Conservation (phyloP, 768 basidiomycete species). For the Lactarius hengduanensis region DNA sequence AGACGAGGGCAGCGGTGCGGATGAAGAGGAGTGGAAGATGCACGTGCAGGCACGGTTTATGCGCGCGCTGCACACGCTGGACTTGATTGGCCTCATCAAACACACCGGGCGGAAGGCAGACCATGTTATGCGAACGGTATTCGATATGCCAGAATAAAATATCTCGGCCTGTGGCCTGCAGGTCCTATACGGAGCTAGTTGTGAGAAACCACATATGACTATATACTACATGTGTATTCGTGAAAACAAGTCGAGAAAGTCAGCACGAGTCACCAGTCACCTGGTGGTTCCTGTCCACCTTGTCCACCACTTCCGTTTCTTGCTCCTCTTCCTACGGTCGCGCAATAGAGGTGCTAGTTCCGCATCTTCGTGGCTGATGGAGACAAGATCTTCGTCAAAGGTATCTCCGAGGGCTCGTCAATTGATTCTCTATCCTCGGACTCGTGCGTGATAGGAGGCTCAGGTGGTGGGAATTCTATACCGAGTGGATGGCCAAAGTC, state of each 20-base stretch:
- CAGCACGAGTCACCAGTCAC: background rate
- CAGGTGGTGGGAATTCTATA: conserved; percentile 23
- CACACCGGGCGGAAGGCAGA: conserved; percentile 77
- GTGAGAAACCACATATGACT: background rate
- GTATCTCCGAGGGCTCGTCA: conserved; percentile 27
- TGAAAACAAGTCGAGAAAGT: background rate
- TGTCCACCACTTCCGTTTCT: conserved; percentile 14
- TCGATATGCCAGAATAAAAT: conserved; percentile 44
- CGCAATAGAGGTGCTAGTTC: conserved; percentile 14
- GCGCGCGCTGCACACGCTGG: conserved; percentile 76
- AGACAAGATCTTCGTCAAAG: conserved; percentile 26
- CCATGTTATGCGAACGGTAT: conserved; percentile 68
- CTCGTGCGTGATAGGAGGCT: conserved; percentile 16
- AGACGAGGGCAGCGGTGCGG: conserved; percentile 34
- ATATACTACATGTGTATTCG: background rate
- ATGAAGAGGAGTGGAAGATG: conserved; percentile 54
- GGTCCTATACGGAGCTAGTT: background rate
- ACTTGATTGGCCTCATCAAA: conserved; percentile 76
- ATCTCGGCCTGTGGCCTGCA: background rate
- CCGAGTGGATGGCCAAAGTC: conserved; percentile 75
- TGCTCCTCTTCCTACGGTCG: conserved; percentile 15
- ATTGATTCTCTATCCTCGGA: conserved; percentile 26
- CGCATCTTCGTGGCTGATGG: conserved; percentile 18
- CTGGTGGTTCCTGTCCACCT: conserved; percentile 8
- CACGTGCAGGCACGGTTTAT: conserved; percentile 78